Evolutionary conservation across 2,329 filamentous ascomycete genomes (phyloP), one percentile per base, ranked within the genome.

Genomic region (Chaetomiaceae sp.): DNA sequence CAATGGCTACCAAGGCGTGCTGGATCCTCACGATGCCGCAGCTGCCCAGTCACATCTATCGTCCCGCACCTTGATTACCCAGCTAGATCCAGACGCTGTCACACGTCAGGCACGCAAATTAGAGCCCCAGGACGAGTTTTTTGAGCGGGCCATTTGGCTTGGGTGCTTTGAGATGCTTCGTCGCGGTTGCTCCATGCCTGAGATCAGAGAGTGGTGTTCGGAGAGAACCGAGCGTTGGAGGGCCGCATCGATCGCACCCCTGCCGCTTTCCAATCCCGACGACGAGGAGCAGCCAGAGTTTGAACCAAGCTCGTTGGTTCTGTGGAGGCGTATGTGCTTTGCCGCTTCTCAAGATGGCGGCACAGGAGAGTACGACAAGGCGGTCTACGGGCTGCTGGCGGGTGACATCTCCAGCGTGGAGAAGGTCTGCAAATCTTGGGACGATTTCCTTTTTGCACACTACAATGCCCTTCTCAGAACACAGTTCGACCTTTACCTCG

Each of bases 101-200:
- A 85, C 84, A 33, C 82, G 94, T 56, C 91, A 97, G 69, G 79
- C 78, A 44, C 82, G 88, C 49, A 82, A 79, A 45, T 75, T 97
- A 36, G 87, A 95, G 65, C 81, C 84, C 21, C 83, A 91, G 62
- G 94, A 99, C 65, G 84, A 90, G 59, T 91, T 85, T 64, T 94
- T 92, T 58, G 94, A 99, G 72, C 82, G 86, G 48, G 87, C 90
- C 2, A 88, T 95, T 42, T 97, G 94, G 91, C 79, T 91, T 56
- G 87, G 89, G n/a, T 94, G 89, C 70, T 97, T 90, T 74, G 90
- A 96, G 68, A 88, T 96, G 75, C 76, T 99, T 48, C 84, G 92
- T 44, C 84, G 90, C 41, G 94, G 94, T n/a, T 85, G 83, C 60
- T 82, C 78, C 56, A 82, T 87, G 71, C 71, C 79, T 8, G 81